Conservation (phyloP, 306 rosid species). For the Oxytropis ochrocephala region DNA sequence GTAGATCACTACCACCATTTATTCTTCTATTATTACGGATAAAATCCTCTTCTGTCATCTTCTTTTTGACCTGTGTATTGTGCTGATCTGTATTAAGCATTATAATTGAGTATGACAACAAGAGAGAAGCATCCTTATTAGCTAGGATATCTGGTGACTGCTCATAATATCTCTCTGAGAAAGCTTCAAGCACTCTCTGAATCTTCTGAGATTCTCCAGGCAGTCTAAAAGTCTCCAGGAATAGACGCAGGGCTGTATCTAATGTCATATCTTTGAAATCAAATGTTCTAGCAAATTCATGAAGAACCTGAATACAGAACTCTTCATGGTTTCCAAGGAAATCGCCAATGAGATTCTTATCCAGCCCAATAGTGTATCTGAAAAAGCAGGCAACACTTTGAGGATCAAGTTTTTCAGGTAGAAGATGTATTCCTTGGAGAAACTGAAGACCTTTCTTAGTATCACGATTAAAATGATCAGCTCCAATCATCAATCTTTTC, state of each 20-base stretch:
- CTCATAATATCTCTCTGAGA: slow-evolving; percentile 94
- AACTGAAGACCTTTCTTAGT: slow-evolving; percentile 94
- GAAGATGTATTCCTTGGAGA: slow-evolving; percentile 91
- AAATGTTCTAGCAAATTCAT: slow-evolving; percentile 89
- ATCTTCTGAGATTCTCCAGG: slow-evolving; percentile 99
- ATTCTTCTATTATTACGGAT: slow-evolving; percentile 83
- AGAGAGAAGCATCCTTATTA: slow-evolving; percentile 89
- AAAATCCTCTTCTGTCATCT: slow-evolving; percentile 95
- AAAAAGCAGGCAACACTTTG: slow-evolving; percentile 88
- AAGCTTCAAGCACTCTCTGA: slow-evolving; percentile 96
- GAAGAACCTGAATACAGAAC: slow-evolving; percentile 90
- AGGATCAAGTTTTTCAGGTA: slow-evolving; percentile 92
- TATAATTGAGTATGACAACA: slow-evolving; percentile 60
- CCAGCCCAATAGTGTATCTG: slow-evolving; percentile 82
- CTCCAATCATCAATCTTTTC: slow-evolving; percentile 84
- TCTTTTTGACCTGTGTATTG: slow-evolving; percentile 69
- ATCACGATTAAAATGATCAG: slow-evolving; percentile 96
- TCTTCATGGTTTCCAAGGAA: slow-evolving; percentile 93
- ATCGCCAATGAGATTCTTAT: slow-evolving; percentile 95
- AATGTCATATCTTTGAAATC: slow-evolving; percentile 86
- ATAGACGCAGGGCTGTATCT: slow-evolving; percentile 83
- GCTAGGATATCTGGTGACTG: slow-evolving; percentile 73
- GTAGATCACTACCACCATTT: slow-evolving; percentile 89
- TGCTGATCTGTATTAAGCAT: too few relatives aligned
- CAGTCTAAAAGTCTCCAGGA: slow-evolving; percentile 83